Conservation (phyloP, 208 protist species). For the Trypanosomatidae sp. region DNA sequence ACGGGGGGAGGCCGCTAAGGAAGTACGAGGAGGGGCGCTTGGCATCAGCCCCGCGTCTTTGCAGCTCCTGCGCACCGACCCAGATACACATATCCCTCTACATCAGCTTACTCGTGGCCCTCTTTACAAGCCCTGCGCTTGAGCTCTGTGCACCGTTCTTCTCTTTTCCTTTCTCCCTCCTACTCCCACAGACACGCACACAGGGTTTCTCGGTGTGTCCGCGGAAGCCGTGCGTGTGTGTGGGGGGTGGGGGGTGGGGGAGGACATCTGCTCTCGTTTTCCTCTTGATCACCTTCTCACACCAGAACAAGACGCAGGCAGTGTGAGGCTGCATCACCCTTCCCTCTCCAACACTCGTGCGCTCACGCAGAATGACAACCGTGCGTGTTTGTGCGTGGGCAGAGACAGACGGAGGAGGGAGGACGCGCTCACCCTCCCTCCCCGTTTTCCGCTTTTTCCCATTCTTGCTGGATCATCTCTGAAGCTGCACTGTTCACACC, state of each 20-base stretch:
- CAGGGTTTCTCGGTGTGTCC: not conserved
- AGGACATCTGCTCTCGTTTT: not conserved
- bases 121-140: not conserved
- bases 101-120: not conserved
- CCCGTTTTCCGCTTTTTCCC: not conserved
- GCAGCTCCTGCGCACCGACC: not conserved
- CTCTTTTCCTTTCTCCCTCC: conserved; percentile 9
- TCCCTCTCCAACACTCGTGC: not conserved
- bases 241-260: not conserved
- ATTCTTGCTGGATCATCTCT: not conserved
- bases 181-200: not conserved
- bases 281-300: not conserved
- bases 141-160: not conserved
- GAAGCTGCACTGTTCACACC: not conserved
- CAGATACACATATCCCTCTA: not conserved
- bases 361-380: not conserved
- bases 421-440: not conserved
- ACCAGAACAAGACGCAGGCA: not conserved
- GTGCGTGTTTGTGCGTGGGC: not conserved
- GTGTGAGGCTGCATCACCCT: not conserved
- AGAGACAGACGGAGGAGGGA: not conserved
- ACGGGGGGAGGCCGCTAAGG: not conserved
- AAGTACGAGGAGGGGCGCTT: not conserved
- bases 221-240: not conserved
- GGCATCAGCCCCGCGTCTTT: not conserved